These are phyloP conservation scores for Ostreobium quekettii DNA, from an alignment of 139 green algal species.

Conservation along the genomic window DNA sequence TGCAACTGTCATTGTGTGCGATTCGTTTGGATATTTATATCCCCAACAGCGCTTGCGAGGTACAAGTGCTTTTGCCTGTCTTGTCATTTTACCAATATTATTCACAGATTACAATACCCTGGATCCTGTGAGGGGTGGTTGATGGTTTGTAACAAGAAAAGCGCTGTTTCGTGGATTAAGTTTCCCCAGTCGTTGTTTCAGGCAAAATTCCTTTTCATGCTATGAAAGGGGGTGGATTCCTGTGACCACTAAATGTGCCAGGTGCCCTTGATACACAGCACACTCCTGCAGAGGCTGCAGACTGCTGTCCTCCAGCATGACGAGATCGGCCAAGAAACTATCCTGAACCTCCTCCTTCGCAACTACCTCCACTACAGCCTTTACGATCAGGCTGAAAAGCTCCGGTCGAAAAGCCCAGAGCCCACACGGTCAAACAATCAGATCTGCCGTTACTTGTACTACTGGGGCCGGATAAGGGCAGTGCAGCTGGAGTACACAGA, in stretches of 20 bases:
- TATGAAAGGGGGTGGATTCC: no score
- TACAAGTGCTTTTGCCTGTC: no score
- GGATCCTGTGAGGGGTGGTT: no score
- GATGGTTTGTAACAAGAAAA: neutral
- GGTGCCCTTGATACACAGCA: constrained; percentile 37
- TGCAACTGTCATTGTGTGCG: no score
- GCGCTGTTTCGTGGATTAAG: neutral
- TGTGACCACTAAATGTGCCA: no score
- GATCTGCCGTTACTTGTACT: constrained; percentile 88
- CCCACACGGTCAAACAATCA: constrained; percentile 66
- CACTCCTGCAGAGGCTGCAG: constrained; percentile 75
- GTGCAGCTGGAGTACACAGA: constrained; percentile 97
- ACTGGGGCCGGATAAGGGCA: constrained; percentile 87
- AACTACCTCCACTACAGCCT: constrained; percentile 94
- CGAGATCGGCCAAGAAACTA: constrained; percentile 76
- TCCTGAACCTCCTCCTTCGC: constrained; percentile 94
- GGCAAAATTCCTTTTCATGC: no score
- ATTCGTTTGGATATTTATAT: no score
- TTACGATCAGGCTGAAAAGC: constrained; percentile 96
- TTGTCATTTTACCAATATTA: no score
- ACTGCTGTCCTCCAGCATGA: constrained; percentile 88
- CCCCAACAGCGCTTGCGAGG: no score
- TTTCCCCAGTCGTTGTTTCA: no score
- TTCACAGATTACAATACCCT: no score
- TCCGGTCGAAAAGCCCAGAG: constrained; percentile 86